These are phyloP conservation scores for Tillandsia fasciculata DNA, from an alignment of 176 grass and related monocot genomes.

Conservation along the genomic window DNA sequence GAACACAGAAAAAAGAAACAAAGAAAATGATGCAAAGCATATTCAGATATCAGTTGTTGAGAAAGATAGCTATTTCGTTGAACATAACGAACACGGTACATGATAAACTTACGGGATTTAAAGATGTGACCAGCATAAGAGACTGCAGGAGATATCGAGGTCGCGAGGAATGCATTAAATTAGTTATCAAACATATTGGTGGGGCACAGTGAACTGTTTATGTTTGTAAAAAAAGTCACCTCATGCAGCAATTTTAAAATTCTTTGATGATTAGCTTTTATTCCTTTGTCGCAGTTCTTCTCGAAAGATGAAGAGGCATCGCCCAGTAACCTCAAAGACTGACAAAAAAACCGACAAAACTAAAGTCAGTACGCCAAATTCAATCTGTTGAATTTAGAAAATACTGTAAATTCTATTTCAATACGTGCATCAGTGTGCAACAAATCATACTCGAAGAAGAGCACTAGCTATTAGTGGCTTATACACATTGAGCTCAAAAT, in stretches of 20 bases:
- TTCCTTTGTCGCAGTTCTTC: conserved; percentile 94
- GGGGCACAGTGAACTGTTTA: not conserved
- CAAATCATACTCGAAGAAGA: conserved; percentile 72
- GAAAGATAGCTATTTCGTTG: too few relatives aligned
- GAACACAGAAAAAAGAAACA: conserved; percentile 12
- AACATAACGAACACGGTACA: too few relatives aligned
- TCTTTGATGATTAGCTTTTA: conserved; percentile 84
- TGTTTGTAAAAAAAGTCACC: conserved; percentile 32
- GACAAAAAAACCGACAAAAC: conserved; percentile 8
- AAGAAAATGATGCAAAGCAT: conserved; percentile 11
- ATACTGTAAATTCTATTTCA: not conserved
- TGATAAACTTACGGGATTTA: conserved; percentile 79
- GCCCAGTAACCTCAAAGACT: conserved; percentile 87
- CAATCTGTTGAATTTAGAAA: conserved; percentile 5
- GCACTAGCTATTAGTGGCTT: conserved; percentile 84
- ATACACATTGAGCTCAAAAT: conserved; percentile 97
- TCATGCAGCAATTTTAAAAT: conserved; percentile 89
- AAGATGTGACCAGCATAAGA: conserved; percentile 92
- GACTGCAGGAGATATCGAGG: conserved; percentile 45
- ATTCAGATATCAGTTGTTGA: too few relatives aligned
- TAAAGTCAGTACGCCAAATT: conserved; percentile 10
- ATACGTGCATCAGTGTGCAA: conserved; percentile 14
- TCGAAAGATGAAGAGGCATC: conserved; percentile 88
- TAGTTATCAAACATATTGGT: conserved; percentile 11
- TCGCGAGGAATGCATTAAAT: conserved; percentile 4